Base-by-base conservation (phyloP, 148 eudicot genomes). In the Cornus florida region DNA sequence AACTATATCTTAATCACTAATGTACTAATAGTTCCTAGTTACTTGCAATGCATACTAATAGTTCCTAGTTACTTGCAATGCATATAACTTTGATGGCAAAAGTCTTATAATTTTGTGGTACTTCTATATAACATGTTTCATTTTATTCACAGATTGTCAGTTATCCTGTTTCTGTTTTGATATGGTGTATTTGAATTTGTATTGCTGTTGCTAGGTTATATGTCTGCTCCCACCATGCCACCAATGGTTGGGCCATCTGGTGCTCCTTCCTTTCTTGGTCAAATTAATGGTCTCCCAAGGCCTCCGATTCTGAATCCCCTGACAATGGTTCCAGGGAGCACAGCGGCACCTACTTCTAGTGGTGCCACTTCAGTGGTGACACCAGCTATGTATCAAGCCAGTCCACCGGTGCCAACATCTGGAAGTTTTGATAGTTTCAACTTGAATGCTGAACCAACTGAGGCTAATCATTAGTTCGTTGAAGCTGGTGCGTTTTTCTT, bases 161-260 rank as follows among this genome's bases (percentile, higher is more conserved):
- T 23, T 43, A 32, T 72, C 20, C 71, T 77, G 31, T 71, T 20
- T 77, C 32, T 23, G 28, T 33, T 17, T 22, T 19, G 60, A 71
- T 31, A 33, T 31, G 17, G 22, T 22, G 23, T 31, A 3, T 46
- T 17, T 28, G 33, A 69, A 19, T 62, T 33, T 23, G 32, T 67
- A 14, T 79, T 73, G 35, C 48, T 69, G 0, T 56, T 67, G 39
- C 19, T 84, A 93, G 95, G 77, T 33, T 91, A 87, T 70, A 81
- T 82, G 16, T 24, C 82, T 66, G 81, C 79, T 76, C 91, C 91
- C 14, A 79, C 71, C 5, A 77, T 85, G 76, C 87, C 86, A 24
- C 91, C 86, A 38, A 81, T 87, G 80, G 73, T 82, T 5, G 86
- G 79, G 67, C 90, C 89, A 71, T 89, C 89, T 3, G 92, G 89